Evolutionary conservation across 2,329 filamentous ascomycete species (phyloP).

Genomic region (Blastomyces parvus): DNA sequence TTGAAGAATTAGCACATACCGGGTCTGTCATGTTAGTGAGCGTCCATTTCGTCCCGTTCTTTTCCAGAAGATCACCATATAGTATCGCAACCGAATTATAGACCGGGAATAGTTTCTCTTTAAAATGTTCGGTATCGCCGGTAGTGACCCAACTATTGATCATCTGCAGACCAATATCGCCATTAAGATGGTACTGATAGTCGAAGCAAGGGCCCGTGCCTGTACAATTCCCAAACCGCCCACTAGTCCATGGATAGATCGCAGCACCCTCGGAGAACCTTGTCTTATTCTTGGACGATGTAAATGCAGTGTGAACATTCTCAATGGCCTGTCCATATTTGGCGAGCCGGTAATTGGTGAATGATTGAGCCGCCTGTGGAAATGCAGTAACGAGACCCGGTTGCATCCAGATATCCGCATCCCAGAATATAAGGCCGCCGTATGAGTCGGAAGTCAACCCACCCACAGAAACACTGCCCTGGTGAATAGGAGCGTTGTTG

Average conservation of each 20-base stretch:
- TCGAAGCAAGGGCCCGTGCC: slow-evolving; percentile 56
- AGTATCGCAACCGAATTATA: slow-evolving; percentile 55
- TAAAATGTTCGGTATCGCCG: slow-evolving; percentile 50
- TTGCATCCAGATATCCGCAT: slow-evolving; percentile 59
- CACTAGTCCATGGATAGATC: slow-evolving; percentile 60
- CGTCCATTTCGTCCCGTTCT: slow-evolving; percentile 47
- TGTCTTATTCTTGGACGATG: slow-evolving; percentile 52
- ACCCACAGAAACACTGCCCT: slow-evolving; percentile 58
- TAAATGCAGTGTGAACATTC: slow-evolving; percentile 48
- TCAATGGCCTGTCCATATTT: slow-evolving; percentile 50
- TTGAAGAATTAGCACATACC: slow-evolving; percentile 30
- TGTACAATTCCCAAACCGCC: slow-evolving; percentile 59
- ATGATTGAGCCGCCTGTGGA: slow-evolving; percentile 52
- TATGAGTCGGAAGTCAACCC: slow-evolving; percentile 60
- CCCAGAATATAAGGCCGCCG: slow-evolving; percentile 57
- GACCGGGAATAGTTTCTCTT: slow-evolving; percentile 49
- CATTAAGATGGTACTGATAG: slow-evolving; percentile 63
- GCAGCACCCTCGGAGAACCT: slow-evolving; percentile 49
- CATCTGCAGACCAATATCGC: slow-evolving; percentile 56
- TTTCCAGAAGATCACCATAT: slow-evolving; percentile 50
- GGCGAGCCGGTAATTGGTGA: slow-evolving; percentile 55
- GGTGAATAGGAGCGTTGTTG: slow-evolving; percentile 45
- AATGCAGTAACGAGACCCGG: slow-evolving; percentile 56
- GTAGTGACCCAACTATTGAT: slow-evolving; percentile 53
- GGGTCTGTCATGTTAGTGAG: slow-evolving; percentile 63